Conservation (phyloP, 2,329 filamentous ascomycete genomes). For the Beauveria sp. region DNA sequence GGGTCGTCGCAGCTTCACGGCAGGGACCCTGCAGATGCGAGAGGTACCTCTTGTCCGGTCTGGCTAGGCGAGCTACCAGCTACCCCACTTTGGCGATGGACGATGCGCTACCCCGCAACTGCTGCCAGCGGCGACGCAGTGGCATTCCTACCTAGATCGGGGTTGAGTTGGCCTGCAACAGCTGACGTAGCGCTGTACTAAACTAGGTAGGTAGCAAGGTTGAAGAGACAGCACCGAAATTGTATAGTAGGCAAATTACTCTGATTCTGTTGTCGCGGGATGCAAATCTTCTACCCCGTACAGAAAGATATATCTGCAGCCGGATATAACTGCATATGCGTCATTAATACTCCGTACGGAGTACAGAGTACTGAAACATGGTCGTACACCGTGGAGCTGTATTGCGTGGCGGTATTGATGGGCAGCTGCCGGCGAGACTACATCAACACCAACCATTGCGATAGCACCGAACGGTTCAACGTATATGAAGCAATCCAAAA, state of each 20-base stretch:
- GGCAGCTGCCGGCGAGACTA: neutral
- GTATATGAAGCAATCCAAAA: neutral
- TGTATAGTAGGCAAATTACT: neutral
- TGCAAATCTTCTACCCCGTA: neutral
- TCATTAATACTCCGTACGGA: neutral
- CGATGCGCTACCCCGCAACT: slow-evolving; percentile 10
- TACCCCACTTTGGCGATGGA: slow-evolving; percentile 4
- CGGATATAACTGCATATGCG: neutral
- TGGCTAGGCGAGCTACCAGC: neutral
- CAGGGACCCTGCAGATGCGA: neutral
- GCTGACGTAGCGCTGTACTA: neutral
- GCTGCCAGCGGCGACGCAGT: neutral
- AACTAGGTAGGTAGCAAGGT: neutral
- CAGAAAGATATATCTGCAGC: neutral
- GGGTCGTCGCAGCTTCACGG: neutral
- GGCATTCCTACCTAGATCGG: neutral
- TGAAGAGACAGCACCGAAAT: neutral
- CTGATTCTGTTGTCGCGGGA: neutral
- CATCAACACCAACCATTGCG: neutral
- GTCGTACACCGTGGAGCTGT: neutral
- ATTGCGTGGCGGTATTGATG: neutral
- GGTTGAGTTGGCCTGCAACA: neutral
- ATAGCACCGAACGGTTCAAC: neutral
- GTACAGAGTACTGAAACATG: neutral
- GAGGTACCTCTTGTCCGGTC: neutral